Evolutionary conservation across 139 green algal genomes (phyloP).

Genomic region (Chlamydomonas sphaeroides): DNA sequence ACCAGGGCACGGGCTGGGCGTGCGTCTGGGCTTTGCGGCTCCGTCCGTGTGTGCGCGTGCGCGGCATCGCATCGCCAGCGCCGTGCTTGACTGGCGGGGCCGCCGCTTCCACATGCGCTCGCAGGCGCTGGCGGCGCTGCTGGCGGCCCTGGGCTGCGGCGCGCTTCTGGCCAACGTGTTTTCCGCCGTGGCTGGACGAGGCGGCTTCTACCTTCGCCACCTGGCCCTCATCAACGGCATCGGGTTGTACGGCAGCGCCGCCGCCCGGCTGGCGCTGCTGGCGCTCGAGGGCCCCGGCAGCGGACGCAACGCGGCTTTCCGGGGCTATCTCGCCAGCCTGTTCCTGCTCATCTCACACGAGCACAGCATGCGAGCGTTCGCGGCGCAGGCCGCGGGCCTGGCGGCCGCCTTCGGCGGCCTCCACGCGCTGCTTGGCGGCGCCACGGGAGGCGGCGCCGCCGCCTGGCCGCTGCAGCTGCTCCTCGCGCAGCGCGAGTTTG

Average conservation of each 20-base stretch:
- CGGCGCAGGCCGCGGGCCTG: not conserved
- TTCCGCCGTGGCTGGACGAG: not conserved
- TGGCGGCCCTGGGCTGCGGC: not conserved
- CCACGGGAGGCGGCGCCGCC: not conserved
- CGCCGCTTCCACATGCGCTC: no score
- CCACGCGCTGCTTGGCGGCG: not conserved
- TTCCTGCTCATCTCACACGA: not conserved
- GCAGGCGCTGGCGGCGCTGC: not conserved
- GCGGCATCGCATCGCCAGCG: no score
- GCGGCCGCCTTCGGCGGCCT: not conserved
- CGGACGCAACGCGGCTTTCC: not conserved
- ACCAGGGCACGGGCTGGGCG: no score
- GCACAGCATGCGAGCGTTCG: not conserved
- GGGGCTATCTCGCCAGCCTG: not conserved
- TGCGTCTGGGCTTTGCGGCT: no score
- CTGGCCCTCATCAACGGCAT: not conserved
- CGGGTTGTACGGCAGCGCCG: not conserved
- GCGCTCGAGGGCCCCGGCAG: not conserved
- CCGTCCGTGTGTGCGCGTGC: no score
- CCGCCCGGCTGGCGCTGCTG: not conserved
- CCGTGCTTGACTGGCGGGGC: no score
- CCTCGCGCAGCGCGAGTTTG: not conserved
- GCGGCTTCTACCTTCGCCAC: not conserved
- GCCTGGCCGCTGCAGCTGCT: not conserved
- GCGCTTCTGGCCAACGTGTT: not conserved